Evolutionary conservation across 1,284 basidiomycete genomes (phyloP).

Genomic region (Marasmius fiardii): DNA sequence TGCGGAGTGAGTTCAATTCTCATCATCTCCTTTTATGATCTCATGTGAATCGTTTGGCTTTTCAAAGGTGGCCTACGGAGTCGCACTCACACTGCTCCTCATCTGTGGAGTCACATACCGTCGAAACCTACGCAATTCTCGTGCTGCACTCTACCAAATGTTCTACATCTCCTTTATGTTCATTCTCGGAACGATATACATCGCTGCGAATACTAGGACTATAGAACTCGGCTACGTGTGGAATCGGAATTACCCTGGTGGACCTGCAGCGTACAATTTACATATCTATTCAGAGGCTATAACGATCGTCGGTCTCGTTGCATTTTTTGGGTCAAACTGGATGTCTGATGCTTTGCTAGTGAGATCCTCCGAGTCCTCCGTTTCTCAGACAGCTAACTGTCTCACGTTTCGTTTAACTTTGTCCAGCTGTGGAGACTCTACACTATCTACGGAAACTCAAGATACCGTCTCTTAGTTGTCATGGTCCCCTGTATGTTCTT

Average conservation of each 20-base stretch:
- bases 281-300: constrained; percentile 9
- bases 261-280: constrained; percentile 17
- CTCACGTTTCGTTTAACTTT: not conserved
- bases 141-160: not conserved
- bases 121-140: not conserved
- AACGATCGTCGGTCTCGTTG: constrained; percentile 6
- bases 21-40: not conserved
- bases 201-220: constrained; percentile 16
- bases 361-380: not conserved
- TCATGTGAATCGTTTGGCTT: not conserved
- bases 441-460: not conserved
- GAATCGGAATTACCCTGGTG: constrained; percentile 25
- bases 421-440: not conserved
- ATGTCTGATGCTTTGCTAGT: not conserved
- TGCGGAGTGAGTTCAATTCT: not conserved
- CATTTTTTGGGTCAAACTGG: constrained; percentile 8
- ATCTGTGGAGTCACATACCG: not conserved
- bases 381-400: no score
- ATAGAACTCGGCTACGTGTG: constrained; percentile 24
- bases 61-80: not conserved
- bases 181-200: constrained; percentile 21
- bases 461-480: not conserved
- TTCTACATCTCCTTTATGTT: constrained; percentile 8
- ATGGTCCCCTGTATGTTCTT: not conserved
- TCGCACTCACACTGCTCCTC: not conserved